Conservation (phyloP, 345 rosid genomes). For the Acer yangbiense region DNA sequence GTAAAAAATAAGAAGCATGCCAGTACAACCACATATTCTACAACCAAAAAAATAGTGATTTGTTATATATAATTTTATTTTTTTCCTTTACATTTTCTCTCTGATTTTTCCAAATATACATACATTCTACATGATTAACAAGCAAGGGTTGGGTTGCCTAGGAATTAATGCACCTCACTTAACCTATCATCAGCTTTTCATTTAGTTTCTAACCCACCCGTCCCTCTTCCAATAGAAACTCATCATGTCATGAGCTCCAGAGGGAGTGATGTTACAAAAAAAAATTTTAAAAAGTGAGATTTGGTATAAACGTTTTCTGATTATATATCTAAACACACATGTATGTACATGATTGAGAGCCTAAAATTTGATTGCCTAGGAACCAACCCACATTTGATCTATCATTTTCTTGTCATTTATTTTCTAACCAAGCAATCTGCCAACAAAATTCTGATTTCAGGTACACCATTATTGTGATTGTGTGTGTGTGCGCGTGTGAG, state of each 20-base stretch:
- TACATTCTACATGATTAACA: neutral
- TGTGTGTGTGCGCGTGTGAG: too few species aligned
- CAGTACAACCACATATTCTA: neutral
- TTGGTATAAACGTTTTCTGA: neutral
- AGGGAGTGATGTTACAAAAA: neutral
- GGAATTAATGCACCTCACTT: neutral
- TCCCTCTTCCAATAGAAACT: neutral
- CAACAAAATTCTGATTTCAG: neutral
- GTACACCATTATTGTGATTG: neutral
- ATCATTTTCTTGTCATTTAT: neutral
- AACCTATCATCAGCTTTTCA: neutral
- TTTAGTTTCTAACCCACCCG: neutral
- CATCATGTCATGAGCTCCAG: neutral
- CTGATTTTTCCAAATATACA: neutral
- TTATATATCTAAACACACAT: too few species aligned
- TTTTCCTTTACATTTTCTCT: neutral
- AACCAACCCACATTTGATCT: neutral
- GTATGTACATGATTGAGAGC: neutral
- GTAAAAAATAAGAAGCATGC: too few species aligned
- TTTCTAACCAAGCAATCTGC: neutral
- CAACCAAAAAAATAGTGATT: constrained; percentile 2
- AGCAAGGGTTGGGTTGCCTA: neutral
- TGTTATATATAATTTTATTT: neutral
- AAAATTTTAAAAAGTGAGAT: too few species aligned
- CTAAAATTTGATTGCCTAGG: neutral